These are phyloP conservation scores for Aspergillus oerlinghausenensis DNA, from an alignment of 2,329 filamentous ascomycete species.

Conservation along the genomic window DNA sequence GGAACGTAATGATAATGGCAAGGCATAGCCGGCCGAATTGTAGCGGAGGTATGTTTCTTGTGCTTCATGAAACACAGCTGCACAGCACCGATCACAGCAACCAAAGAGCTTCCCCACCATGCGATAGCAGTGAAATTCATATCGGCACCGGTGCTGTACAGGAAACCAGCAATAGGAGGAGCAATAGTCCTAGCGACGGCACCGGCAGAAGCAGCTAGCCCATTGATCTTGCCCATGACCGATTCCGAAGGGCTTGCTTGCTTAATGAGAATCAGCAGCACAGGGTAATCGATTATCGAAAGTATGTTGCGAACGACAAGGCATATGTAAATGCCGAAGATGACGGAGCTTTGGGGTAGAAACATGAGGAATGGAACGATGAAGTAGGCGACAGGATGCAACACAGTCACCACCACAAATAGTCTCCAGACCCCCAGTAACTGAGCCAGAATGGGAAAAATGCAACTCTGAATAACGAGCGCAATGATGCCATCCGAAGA, in stretches of 20 bases:
- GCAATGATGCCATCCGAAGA: conserved; percentile 67
- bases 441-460: conserved; percentile 63
- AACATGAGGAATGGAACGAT: conserved; percentile 64
- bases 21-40: conserved; percentile 32
- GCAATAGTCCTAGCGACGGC: conserved; percentile 66
- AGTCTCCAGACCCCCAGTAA: conserved; percentile 64
- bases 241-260: conserved; percentile 61
- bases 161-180: conserved; percentile 62
- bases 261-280: conserved; percentile 67
- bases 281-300: conserved; percentile 64
- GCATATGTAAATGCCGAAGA: conserved; percentile 61
- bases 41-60: conserved; percentile 41
- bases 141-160: conserved; percentile 59
- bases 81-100: conserved; percentile 52
- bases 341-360: conserved; percentile 51
- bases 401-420: conserved; percentile 59
- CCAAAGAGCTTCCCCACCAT: conserved; percentile 56
- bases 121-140: conserved; percentile 57
- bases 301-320: conserved; percentile 62
- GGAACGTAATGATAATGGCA: conserved; percentile 23
- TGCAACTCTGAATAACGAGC: conserved; percentile 65
- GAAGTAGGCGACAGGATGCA: conserved; percentile 65
- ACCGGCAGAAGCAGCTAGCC: conserved; percentile 66
- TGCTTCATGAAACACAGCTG: conserved; percentile 55
- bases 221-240: conserved; percentile 66